Conservation (phyloP, 148 eudicot species). For the Silene conica region DNA sequence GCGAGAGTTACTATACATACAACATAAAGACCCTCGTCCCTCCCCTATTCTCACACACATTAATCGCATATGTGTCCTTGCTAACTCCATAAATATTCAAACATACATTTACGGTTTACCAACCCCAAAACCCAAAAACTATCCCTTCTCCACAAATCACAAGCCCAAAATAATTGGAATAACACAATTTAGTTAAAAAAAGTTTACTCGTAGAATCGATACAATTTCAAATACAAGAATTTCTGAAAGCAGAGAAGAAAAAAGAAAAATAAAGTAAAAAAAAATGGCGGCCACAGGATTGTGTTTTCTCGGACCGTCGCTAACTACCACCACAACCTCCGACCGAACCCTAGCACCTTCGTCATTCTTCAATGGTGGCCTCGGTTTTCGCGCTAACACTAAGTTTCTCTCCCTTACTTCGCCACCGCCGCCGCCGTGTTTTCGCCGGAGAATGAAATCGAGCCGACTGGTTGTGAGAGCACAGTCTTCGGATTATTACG, state of each 20-base stretch:
- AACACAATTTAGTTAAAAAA: too few relatives aligned
- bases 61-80: too few relatives aligned
- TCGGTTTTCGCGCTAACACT: slow-evolving; percentile 17
- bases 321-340: not conserved
- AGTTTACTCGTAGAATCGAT: too few relatives aligned
- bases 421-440: slow-evolving; percentile 12
- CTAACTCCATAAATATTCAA: too few relatives aligned
- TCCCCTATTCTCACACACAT: too few relatives aligned
- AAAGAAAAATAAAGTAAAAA: not conserved
- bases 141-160: not conserved
- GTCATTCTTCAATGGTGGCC: slow-evolving; percentile 30
- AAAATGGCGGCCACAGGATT: slow-evolving; percentile 38
- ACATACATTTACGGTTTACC: too few relatives aligned
- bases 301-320: slow-evolving; percentile 22
- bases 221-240: too few relatives aligned
- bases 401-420: slow-evolving; percentile 22
- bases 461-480: slow-evolving; percentile 21
- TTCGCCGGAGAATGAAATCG: slow-evolving; percentile 30
- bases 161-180: not conserved
- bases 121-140: too few relatives aligned
- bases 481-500: slow-evolving; percentile 70
- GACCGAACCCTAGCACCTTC: slow-evolving; percentile 3
- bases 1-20: too few relatives aligned
- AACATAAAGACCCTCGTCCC: too few relatives aligned
- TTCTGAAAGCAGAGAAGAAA: not conserved